Evolutionary conservation across 805 yeast genomes (phyloP).

Genomic region (Saccharomycopsis schoenii): DNA sequence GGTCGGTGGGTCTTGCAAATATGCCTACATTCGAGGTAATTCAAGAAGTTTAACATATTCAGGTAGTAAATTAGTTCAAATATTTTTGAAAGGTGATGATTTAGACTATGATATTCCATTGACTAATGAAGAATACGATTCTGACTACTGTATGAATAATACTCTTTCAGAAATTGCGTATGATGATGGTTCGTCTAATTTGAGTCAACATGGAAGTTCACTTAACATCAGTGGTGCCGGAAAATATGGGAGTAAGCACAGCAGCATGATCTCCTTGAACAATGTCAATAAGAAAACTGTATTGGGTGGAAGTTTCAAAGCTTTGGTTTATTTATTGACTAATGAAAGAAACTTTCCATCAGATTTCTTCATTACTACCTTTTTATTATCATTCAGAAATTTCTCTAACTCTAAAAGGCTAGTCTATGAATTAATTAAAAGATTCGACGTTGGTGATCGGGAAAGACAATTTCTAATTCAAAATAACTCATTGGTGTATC

Average conservation of each 20-base stretch:
- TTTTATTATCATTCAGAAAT: conserved; percentile 66
- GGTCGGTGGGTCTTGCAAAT: conserved; percentile 11
- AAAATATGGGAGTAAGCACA: background rate
- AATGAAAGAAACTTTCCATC: conserved; percentile 57
- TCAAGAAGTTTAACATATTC: conserved; percentile 21
- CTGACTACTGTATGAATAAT: conserved; percentile 11
- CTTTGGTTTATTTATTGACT: conserved; percentile 54
- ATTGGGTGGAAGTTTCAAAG: conserved; percentile 63
- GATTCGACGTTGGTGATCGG: conserved; percentile 46
- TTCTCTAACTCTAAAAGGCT: conserved; percentile 61
- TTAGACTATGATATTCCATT: conserved; percentile 8
- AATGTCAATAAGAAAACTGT: conserved; percentile 25
- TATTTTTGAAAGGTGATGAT: conserved; percentile 1
- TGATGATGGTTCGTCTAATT: conserved; percentile 25
- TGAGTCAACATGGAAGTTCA: background rate
- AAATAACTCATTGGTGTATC: conserved; percentile 6
- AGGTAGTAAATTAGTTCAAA: background rate
- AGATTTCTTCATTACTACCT: conserved; percentile 59
- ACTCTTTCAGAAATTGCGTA: conserved; percentile 10
- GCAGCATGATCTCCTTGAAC: background rate
- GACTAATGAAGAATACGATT: conserved; percentile 16
- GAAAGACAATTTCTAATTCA: conserved; percentile 14
- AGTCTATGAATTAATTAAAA: conserved; percentile 52
- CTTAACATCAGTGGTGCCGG: background rate
- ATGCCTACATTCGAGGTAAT: conserved; percentile 14